Percentiles rank a stretch among this genome's conserved stretches.
phyloP scores from a whole-genome alignment of 1,284 basidiomycete genomes.

The Peniophora sp. region DNA sequence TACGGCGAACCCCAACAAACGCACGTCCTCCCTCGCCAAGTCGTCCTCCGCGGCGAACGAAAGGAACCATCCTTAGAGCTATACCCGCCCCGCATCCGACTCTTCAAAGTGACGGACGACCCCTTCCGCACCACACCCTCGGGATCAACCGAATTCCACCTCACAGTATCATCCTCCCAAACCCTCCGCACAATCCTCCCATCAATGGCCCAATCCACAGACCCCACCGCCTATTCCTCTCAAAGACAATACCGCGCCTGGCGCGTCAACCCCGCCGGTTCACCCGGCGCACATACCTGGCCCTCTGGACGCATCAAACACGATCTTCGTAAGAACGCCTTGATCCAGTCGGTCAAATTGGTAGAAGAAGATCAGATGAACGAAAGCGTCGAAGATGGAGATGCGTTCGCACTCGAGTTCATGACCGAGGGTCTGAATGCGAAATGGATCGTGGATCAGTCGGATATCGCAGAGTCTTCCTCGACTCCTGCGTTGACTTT shows the following conservation, averaged over 20 bases:
- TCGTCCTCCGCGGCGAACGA: slow-evolving; percentile 51
- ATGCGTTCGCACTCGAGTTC: slow-evolving; percentile 63
- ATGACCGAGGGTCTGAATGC: slow-evolving; percentile 30
- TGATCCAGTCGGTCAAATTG: slow-evolving; percentile 19
- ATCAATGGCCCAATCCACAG: slow-evolving; percentile 23
- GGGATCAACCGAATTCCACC: slow-evolving; percentile 37
- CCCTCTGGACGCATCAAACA: slow-evolving; percentile 13
- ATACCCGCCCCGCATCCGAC: slow-evolving; percentile 63
- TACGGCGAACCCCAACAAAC: slow-evolving; percentile 48
- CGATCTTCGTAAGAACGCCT: no score
- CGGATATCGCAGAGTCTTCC: slow-evolving; percentile 14
- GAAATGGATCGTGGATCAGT: slow-evolving; percentile 40
- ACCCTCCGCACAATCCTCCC: slow-evolving; percentile 29
- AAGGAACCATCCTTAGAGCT: slow-evolving; percentile 67
- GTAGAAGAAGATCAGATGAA: slow-evolving; percentile 32
- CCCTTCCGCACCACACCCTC: slow-evolving; percentile 24
- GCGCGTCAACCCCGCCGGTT: slow-evolving; percentile 33
- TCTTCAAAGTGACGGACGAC: slow-evolving; percentile 35
- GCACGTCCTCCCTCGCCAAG: slow-evolving; percentile 53
- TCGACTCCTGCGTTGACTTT: slow-evolving; percentile 5
- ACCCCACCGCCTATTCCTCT: slow-evolving; percentile 2
- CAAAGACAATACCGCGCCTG: slow-evolving; percentile 46
- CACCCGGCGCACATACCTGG: slow-evolving; percentile 13
- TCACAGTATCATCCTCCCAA: slow-evolving; percentile 12
- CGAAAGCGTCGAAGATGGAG: slow-evolving; percentile 46